Evolutionary conservation across 306 rosid genomes (phyloP), one percentile per base, ranked within the genome.

Genomic region (Albizia julibrissin): DNA sequence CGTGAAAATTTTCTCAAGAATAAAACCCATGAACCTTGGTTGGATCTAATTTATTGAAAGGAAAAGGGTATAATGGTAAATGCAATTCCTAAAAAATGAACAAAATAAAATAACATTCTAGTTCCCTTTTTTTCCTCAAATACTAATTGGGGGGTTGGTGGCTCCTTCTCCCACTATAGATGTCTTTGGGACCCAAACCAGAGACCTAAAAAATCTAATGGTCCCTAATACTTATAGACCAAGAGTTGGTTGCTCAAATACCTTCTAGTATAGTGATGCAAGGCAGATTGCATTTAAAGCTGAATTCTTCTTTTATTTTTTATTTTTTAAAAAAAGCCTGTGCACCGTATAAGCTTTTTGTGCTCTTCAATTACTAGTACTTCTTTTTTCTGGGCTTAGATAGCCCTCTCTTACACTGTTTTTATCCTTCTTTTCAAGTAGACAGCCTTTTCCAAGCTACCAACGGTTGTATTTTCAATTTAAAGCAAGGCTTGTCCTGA

Each of bases 221-320:
- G 0, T 2, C 0, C 0, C 0, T 11, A 2, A 42, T 42, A 9
- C 46, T 0, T 0, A 1, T 16, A 49, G 8, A 37, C 39, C 39
- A 34, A 34, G 8, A 5, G 6, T 37, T 37, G 8, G 6, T 37
- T 37, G 8, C 8, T 1, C 1, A 37, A 37, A 5, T 5, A 34
- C 39, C 39, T 5, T n/a, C 29, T 9, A n/a, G 5, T 1, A 22
- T 3, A 58, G 65, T 16, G 4, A 61, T 5, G 19, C 18, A 22
- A 12, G 68, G 33, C 33, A 61, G 18, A 26, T 24, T 24, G 7
- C 37, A 61, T 12, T 61, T 3, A 26, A 61, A 26, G 68, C 16
- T 61, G 68, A 12, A 61, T 24, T 10, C 27, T 6, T 37, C 40
- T 6, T 26, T 11, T 10, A 1, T 12, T 61, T 26, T 24, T 24